Conservation (phyloP, 1,284 basidiomycete species). For the Cutaneotrichosporon mucoides region DNA sequence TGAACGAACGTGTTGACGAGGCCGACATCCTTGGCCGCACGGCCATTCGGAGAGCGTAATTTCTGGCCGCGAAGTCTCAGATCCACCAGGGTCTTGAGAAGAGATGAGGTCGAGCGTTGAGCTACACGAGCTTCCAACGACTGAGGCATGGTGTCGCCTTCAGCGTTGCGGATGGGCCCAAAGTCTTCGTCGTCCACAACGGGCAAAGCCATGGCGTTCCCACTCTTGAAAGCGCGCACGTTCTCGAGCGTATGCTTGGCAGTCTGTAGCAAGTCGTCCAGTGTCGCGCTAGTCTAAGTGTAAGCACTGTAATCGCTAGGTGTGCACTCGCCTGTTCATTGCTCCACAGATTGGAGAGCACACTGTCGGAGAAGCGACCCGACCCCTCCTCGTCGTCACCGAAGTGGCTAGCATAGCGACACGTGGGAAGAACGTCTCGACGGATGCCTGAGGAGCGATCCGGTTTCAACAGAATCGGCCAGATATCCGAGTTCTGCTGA, state of each 20-base stretch:
- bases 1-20: constrained; percentile 60
- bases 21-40: constrained; percentile 61
- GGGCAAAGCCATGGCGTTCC: background rate
- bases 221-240: background rate
- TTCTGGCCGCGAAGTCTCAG: constrained; percentile 54
- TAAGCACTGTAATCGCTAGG: background rate
- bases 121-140: constrained; percentile 35
- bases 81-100: constrained; percentile 33
- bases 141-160: constrained; percentile 36
- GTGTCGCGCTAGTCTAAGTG: constrained; percentile 5
- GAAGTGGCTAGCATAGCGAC: constrained; percentile 9
- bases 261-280: constrained; percentile 21
- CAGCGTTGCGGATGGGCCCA: constrained; percentile 56
- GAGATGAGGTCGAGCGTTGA: constrained; percentile 23
- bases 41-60: constrained; percentile 53
- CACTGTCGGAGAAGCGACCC: background rate
- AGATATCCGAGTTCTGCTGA: constrained; percentile 45
- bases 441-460: constrained; percentile 64
- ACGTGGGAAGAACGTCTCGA: constrained; percentile 52
- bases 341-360: constrained; percentile 54
- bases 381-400: constrained; percentile 5
- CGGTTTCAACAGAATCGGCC: constrained; percentile 62
- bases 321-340: constrained; percentile 57
- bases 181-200: constrained; percentile 62
- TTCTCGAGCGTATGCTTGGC: constrained; percentile 2